Evolutionary conservation across 2,329 filamentous ascomycete species (phyloP).

Genomic region (Ceratocystis huliohia): DNA sequence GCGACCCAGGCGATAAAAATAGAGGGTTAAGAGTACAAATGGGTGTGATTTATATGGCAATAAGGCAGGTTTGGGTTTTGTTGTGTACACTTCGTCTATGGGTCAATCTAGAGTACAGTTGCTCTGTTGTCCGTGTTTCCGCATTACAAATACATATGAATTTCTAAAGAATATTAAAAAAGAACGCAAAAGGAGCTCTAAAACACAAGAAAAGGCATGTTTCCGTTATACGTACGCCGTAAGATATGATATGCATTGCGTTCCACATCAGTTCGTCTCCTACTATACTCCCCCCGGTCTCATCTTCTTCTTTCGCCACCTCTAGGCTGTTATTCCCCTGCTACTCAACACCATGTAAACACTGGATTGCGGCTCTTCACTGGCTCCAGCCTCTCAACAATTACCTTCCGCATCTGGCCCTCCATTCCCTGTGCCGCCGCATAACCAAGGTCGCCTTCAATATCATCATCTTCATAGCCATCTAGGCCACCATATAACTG

Average conservation of each 20-base stretch:
- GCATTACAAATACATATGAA: no score
- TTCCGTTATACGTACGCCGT: not conserved
- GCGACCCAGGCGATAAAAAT: no score
- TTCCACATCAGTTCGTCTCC: not conserved
- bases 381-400: conserved; percentile 88
- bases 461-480: conserved; percentile 56
- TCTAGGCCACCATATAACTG: conserved; percentile 44
- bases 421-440: conserved; percentile 90
- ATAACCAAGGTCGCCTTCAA: conserved; percentile 88
- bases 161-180: not conserved
- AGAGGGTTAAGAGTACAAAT: no score
- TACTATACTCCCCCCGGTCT: not conserved
- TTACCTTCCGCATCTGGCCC: conserved; percentile 80
- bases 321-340: not conserved
- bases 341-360: conserved; percentile 80
- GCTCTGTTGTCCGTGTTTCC: no score
- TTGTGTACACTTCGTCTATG: no score
- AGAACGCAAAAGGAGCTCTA: not conserved
- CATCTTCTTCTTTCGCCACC: not conserved
- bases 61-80: no score
- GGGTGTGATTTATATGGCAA: no score
- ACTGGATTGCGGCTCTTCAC: conserved; percentile 93
- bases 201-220: not conserved
- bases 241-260: not conserved
- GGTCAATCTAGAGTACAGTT: no score